A percentile compares a stretch with the other conserved stretches of the same genome.
Evolutionary conservation across 2,329 filamentous ascomycete genomes (phyloP).

Genomic region (Epichloe amarillans): DNA sequence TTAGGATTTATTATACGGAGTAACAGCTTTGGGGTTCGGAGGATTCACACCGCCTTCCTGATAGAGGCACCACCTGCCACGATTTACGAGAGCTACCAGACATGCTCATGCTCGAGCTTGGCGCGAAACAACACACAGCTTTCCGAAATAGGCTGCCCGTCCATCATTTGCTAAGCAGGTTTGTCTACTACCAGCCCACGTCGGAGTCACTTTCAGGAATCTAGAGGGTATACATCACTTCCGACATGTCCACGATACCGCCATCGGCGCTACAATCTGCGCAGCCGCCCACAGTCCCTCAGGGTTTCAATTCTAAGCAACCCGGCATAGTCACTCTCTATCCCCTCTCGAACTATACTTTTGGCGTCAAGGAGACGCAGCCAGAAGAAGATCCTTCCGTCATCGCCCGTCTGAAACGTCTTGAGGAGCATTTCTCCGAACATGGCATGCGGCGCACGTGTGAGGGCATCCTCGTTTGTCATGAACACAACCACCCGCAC

Average conservation of each 20-base stretch:
- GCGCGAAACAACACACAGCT: background rate
- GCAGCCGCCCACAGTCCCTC: slow-evolving; percentile 64
- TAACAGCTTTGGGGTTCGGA: too few relatives aligned
- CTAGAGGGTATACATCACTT: background rate
- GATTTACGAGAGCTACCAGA: background rate
- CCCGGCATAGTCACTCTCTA: slow-evolving; percentile 82
- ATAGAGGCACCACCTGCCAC: background rate
- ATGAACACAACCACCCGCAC: slow-evolving; percentile 98
- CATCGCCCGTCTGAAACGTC: slow-evolving; percentile 74
- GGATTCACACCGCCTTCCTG: background rate
- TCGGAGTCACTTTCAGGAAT: background rate
- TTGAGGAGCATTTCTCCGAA: slow-evolving; percentile 87
- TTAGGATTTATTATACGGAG: too few relatives aligned
- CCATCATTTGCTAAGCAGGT: background rate
- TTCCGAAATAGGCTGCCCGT: background rate
- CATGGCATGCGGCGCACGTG: slow-evolving; percentile 96
- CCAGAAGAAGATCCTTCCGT: slow-evolving; percentile 96
- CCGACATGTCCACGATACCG: slow-evolving; percentile 73
- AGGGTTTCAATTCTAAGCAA: slow-evolving; percentile 79
- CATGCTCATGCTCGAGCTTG: background rate
- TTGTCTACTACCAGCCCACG: background rate
- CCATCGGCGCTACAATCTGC: slow-evolving; percentile 61
- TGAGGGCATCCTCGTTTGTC: slow-evolving; percentile 92
- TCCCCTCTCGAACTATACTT: slow-evolving; percentile 96
- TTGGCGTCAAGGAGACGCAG: slow-evolving; percentile 95